These are phyloP conservation scores for Trichosporon coremiiforme DNA, from an alignment of 1,284 basidiomycete species.

Conservation along the genomic window DNA sequence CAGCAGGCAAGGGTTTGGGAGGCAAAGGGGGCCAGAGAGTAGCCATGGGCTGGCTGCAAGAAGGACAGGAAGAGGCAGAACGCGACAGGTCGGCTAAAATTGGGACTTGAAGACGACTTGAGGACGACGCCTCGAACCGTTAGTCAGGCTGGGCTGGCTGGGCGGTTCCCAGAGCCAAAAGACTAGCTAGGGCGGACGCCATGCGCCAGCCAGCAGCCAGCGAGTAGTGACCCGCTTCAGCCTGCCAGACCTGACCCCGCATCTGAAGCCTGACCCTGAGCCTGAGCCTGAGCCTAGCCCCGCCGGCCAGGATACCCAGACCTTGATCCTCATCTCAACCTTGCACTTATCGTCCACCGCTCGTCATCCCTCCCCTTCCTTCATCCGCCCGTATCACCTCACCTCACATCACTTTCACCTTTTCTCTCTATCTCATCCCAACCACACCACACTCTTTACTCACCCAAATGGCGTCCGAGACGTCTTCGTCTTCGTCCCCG, in stretches of 20 bases:
- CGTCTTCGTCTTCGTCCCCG: constrained; percentile 6
- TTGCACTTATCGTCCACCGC: background rate
- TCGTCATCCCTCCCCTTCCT: background rate
- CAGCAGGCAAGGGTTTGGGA: background rate
- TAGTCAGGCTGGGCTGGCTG: background rate
- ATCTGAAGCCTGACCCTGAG: background rate
- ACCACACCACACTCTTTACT: background rate
- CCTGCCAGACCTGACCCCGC: background rate
- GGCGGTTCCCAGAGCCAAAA: background rate
- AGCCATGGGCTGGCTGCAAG: background rate
- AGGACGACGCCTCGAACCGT: background rate
- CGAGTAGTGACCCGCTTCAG: background rate
- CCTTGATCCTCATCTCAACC: background rate
- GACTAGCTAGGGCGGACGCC: background rate
- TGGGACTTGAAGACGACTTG: background rate
- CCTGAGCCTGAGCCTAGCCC: background rate
- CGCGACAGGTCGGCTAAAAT: background rate
- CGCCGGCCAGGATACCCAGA: background rate
- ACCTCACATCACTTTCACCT: background rate
- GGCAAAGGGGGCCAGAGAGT: background rate
- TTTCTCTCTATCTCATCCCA: background rate
- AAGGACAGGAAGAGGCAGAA: no score
- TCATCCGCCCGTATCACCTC: background rate
- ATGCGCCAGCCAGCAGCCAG: background rate
- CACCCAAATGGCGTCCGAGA: constrained; percentile 12